These are phyloP conservation scores for Saturnispora mendoncae DNA, from an alignment of 805 yeast species.

Conservation along the genomic window DNA sequence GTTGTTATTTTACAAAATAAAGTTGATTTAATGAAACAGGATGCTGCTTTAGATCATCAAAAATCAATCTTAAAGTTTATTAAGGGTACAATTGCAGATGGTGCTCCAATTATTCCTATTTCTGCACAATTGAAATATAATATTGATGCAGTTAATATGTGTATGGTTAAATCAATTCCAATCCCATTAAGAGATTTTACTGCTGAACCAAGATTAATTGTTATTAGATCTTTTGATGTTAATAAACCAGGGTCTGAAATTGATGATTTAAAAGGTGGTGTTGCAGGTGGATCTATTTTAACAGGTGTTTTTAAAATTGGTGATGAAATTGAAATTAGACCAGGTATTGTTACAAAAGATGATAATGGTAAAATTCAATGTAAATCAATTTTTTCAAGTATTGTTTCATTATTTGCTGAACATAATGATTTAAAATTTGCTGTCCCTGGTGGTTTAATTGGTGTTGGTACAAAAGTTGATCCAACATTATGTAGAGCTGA, in stretches of 20 bases:
- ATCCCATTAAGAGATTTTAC: conserved; percentile 93
- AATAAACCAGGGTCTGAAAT: conserved; percentile 98
- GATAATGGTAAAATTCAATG: conserved; percentile 83
- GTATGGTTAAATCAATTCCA: conserved; percentile 90
- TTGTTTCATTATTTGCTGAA: conserved; percentile 93
- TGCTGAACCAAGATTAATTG: conserved; percentile 91
- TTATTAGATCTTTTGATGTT: conserved; percentile 96
- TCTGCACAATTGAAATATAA: conserved; percentile 98
- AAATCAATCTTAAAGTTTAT: conserved; percentile 86
- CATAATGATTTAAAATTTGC: conserved; percentile 97
- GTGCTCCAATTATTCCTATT: conserved; percentile 97
- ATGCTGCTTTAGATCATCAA: conserved; percentile 91
- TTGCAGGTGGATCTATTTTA: conserved; percentile 97
- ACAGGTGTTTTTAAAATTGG: conserved; percentile 96
- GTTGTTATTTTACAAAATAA: conserved; percentile 94
- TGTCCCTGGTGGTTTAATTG: conserved; percentile 99
- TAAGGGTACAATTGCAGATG: conserved; percentile 97
- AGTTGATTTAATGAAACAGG: conserved; percentile 98
- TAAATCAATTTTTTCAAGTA: conserved; percentile 89
- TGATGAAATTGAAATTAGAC: conserved; percentile 97
- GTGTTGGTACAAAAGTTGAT: conserved; percentile 98
- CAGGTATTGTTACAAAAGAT: conserved; percentile 97
- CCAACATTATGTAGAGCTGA: conserved; percentile 99
- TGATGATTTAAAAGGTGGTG: conserved; percentile 97
- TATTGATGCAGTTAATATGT: conserved; percentile 97